phyloP scores from a whole-genome alignment of 2,329 filamentous ascomycete genomes.

The Diaporthe australafricana region DNA sequence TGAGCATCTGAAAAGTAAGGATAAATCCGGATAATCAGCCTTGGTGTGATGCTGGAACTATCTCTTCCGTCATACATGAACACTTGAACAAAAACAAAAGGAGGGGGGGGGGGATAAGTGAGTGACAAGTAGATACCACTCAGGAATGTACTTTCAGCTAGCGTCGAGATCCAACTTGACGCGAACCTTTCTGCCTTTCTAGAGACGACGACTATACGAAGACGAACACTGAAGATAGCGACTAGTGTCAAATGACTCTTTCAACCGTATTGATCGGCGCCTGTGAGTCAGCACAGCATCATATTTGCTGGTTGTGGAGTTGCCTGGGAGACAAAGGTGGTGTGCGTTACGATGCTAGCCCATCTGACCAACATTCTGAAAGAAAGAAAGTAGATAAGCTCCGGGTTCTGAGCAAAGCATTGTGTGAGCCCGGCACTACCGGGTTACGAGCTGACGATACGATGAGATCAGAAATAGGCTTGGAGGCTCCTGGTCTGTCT shows the following conservation, averaged over 20 bases:
- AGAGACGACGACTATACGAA: neutral
- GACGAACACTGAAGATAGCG: neutral
- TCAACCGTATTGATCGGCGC: neutral
- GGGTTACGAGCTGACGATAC: constrained; percentile 24
- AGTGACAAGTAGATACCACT: no score
- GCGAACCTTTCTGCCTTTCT: neutral
- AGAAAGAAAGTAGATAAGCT: neutral
- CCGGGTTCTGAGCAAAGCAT: neutral
- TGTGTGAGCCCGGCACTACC: neutral
- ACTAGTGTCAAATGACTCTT: neutral
- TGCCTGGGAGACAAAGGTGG: neutral
- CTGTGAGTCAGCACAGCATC: neutral
- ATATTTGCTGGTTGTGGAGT: neutral
- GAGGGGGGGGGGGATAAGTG: no score
- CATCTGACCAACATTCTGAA: neutral
- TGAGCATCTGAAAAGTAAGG: neutral
- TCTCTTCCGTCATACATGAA: neutral
- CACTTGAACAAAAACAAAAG: no score
- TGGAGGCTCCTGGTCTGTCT: no score
- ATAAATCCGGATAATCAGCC: neutral
- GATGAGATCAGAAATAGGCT: neutral
- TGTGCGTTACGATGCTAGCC: neutral
- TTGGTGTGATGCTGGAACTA: neutral
- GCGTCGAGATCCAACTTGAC: neutral
- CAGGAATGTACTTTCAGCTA: no score